Base-by-base conservation (phyloP, 192 early-diverging fungal species). In the Coemansia sp. region DNA sequence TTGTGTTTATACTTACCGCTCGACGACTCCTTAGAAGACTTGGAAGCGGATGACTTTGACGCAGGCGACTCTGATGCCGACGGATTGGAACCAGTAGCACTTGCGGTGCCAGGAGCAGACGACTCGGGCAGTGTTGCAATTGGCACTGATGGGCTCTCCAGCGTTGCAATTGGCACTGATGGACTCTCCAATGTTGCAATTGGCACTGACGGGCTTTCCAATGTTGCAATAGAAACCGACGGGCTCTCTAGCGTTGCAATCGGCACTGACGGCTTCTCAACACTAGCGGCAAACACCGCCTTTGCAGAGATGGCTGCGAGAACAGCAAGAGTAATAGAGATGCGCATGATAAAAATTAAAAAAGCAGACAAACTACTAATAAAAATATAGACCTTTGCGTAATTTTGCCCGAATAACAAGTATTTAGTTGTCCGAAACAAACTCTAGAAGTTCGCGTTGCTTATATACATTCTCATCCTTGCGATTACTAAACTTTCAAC, bases 251-350 rank as follows among this genome's bases (percentile, higher is more conserved):
- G 14, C 14, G 41, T 43, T 3, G 13, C 41, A 14, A 12, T 43
- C 14, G 41, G 12, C 41, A 43, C 41, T 1, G 13, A 43, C 41
- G 16, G 41, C 41, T 16, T n/a, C 41, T 12, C 41, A 12, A 43
- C 10, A 13, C 12, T 43, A n/a, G 14, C 16, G 41, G 41, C 74
- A 53, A 77, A 26, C 41, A 62, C 74, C 8, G 59, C 38, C 47
- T 71, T 68, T 43, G 64, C 74, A 8, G 74, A 64, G 48, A 77
- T 53, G 16, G 65, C 74, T 18, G 65, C 74, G 57, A 77, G 10
- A 50, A 71, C 27, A 3, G 68, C 68, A 60, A 77, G 43, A 23
- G 74, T 71, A 41, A 69, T 61, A 32, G 60, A 41, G 48, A 48
- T 47, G 48, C 73, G 73, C 73, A 75, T 75, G 27, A 32, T 69